These are phyloP conservation scores for Pseudocercospora macadamiae DNA, from an alignment of 2,329 filamentous ascomycete genomes.

Conservation along the genomic window DNA sequence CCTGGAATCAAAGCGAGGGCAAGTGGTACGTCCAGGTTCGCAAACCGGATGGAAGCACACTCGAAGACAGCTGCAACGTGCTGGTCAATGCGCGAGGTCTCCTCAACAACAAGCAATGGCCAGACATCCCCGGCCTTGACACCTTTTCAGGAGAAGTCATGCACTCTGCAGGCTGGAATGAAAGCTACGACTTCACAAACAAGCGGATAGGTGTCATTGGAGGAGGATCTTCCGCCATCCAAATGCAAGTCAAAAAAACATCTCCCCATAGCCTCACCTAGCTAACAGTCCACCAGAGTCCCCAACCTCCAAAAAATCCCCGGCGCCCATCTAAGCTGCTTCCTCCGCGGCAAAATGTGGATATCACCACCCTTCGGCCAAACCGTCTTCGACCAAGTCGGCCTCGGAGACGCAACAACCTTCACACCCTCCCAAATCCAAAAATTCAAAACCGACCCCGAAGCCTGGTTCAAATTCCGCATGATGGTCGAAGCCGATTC, in stretches of 20 bases:
- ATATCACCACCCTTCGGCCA: constrained; percentile 59
- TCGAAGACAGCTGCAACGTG: constrained; percentile 24
- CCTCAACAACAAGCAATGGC: constrained; percentile 26
- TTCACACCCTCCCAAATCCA: constrained; percentile 60
- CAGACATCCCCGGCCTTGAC: constrained; percentile 40
- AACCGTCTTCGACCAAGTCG: constrained; percentile 36
- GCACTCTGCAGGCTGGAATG: constrained; percentile 45
- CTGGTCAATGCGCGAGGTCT: constrained; percentile 26
- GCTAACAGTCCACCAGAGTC: no score
- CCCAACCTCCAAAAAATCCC: constrained; percentile 41
- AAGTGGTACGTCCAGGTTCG: constrained; percentile 24
- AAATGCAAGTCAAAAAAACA: constrained; percentile 31
- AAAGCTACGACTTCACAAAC: constrained; percentile 33
- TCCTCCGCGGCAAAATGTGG: constrained; percentile 67
- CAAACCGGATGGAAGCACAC: constrained; percentile 13
- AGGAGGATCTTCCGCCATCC: constrained; percentile 46
- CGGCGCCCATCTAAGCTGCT: constrained; percentile 59
- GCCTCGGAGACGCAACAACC: constrained; percentile 51
- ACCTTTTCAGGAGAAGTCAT: constrained; percentile 41
- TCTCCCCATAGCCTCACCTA: no score
- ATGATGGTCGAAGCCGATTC: constrained; percentile 57
- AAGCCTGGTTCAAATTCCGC: constrained; percentile 57
- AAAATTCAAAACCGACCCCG: constrained; percentile 60
- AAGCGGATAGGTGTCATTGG: constrained; percentile 47
- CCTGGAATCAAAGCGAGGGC: constrained; percentile 22